These are phyloP conservation scores for Picochlorum sp. DNA, from an alignment of 139 green algal species.

Conservation along the genomic window DNA sequence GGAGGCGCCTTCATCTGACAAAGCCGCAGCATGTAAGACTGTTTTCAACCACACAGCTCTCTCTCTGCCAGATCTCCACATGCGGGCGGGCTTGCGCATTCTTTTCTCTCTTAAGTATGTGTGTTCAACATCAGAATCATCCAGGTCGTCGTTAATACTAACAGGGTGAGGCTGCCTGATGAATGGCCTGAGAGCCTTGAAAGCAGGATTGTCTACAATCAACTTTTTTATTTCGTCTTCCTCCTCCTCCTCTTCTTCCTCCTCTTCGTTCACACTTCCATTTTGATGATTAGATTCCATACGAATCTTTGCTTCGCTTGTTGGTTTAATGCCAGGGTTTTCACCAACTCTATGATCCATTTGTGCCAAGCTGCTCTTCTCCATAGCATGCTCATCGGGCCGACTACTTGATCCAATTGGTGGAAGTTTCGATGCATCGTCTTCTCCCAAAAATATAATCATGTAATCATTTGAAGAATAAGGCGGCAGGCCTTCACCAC, in stretches of 20 bases:
- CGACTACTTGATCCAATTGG: too few relatives aligned
- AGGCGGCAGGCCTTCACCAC: slow-evolving; percentile 22
- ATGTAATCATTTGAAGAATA: slow-evolving; percentile 15
- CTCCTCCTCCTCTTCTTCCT: neutral
- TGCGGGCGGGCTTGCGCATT: slow-evolving; percentile 14
- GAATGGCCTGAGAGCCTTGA: neutral
- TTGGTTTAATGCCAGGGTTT: too few relatives aligned
- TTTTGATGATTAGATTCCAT: too few relatives aligned
- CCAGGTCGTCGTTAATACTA: slow-evolving; percentile 10
- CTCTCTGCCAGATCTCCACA: slow-evolving; percentile 28
- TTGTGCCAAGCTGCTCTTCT: too few relatives aligned
- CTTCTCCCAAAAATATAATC: slow-evolving; percentile 7
- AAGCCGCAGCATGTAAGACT: neutral
- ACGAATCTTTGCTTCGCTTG: too few relatives aligned
- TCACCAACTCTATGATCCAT: too few relatives aligned
- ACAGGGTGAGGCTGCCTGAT: neutral
- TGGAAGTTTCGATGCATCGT: neutral
- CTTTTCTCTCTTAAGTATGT: slow-evolving; percentile 20
- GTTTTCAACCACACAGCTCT: slow-evolving; percentile 22
- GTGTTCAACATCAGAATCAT: slow-evolving; percentile 24
- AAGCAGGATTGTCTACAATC: neutral
- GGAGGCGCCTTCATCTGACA: neutral
- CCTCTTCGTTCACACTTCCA: neutral
- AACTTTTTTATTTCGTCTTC: neutral
- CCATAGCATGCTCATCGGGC: too few relatives aligned